Evolutionary conservation across 2,329 filamentous ascomycete species (phyloP).

Genomic region (Aspergillus sergii): DNA sequence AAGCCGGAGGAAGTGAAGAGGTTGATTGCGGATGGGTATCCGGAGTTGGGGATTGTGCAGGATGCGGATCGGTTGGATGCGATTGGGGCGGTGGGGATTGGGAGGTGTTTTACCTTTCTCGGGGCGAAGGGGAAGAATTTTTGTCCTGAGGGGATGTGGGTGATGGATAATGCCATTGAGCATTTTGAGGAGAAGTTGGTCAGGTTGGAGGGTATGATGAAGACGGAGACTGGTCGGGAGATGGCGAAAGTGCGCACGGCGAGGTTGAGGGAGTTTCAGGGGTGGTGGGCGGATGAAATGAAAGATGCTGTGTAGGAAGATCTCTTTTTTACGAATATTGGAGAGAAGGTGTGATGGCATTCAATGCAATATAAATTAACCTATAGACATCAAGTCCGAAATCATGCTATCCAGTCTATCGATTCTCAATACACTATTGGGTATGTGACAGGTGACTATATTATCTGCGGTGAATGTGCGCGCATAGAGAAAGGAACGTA

Average conservation of each 20-base stretch:
- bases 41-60: conserved; percentile 82
- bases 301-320: neutral
- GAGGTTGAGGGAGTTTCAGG: conserved; percentile 52
- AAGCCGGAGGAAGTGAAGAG: conserved; percentile 62
- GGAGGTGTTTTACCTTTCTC: conserved; percentile 74
- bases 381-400: conserved; percentile 2
- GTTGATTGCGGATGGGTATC: conserved; percentile 62
- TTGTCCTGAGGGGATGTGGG: conserved; percentile 33
- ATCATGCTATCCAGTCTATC: conserved; percentile 13
- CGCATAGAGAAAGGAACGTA: conserved; percentile 8
- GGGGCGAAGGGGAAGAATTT: conserved; percentile 54
- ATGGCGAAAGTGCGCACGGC: conserved; percentile 54
- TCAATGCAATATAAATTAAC: neutral
- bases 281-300: conserved; percentile 59
- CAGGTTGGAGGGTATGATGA: conserved; percentile 63
- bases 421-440: conserved; percentile 9
- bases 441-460: conserved; percentile 14
- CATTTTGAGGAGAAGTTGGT: conserved; percentile 80
- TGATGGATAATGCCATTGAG: conserved; percentile 66
- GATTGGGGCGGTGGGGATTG: conserved; percentile 83
- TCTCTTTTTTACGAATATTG: too few relatives aligned
- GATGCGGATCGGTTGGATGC: conserved; percentile 93
- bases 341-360: neutral
- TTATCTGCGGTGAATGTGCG: neutral
- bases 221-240: conserved; percentile 55